Base-by-base conservation (phyloP, 495 filamentous ascomycete species). In the Pseudevernia furfuracea region DNA sequence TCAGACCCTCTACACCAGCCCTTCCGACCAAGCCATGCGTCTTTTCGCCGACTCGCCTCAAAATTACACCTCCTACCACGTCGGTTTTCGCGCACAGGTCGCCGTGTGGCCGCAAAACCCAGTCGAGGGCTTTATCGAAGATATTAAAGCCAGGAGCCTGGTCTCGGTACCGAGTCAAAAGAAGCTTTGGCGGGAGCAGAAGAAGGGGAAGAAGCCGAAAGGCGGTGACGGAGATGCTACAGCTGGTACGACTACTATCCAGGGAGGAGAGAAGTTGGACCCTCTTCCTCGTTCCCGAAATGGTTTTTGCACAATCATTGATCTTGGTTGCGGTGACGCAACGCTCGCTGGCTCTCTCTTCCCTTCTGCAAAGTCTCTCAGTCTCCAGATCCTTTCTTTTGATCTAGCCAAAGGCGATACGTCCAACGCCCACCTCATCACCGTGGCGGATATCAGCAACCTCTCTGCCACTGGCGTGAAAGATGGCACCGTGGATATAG, bases 61-160 rank as follows among this genome's bases (percentile, higher is more conserved):
- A 66, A 88, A 96, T 78, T 98, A 96, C 78, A 78, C 83, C 49
- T 90, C 97, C 71, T 98, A 98, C 75, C 94, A 98, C 74, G 85
- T 87, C 53, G 94, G 94, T 23, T 97, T 98, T 81, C 87, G 92
- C 1, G 87, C 89, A 34, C 94, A 98, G 77, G 94, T 97, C 59
- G 87, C 88, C 60, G 87, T 89, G 2, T 98, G 94, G 94, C 94
- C 94, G 41, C 89, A 92, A 64, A 98, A 97, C 76, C 94, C 94
- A 0, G 89, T 97, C 23, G 87, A 96, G 67, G 81, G 80, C 28
- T 96, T 94, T 74, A 86, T 96, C 68, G 62, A 74, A 28, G 75
- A 84, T 34, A 82, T 97, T 63, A 82, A 84, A 25, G 68, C 74
- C 43, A 83, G 92, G 7, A 85, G 78, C 8, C 76, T 71, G 1